Evolutionary conservation across 768 basidiomycete species (phyloP), one percentile per base, ranked within the genome.

Genomic region (Mycena galericulata): DNA sequence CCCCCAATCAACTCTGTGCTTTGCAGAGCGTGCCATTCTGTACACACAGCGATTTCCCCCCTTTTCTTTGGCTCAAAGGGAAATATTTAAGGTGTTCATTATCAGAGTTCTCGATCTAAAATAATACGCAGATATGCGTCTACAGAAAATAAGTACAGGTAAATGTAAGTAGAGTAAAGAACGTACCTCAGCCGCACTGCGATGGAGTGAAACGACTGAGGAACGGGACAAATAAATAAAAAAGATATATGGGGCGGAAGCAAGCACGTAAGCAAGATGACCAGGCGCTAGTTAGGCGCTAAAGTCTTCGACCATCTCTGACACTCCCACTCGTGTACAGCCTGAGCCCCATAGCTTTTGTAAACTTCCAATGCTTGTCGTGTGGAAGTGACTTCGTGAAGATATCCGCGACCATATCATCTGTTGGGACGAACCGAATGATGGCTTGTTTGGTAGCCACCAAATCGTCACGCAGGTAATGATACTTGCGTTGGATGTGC

Each of bases 401-500:
- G 41, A 43, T 43, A 34, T 53, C 30, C 2, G 51, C 51, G 20
- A 53, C 51, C 51, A 53, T 53, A 8, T 53, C 30, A 30, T 26
- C 46, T 6, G 41, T 43, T 7, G 41, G 41, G 20, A 43, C 41
- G 18, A 43, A 43, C 14, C 41, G 41, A 43, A 43, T n/a, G 41
- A 43, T 18, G 17, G 41, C 41, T 17, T n/a, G 41, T 17, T 43
- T 43, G 17, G 41, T 43, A 43, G 41, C 41, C 8, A 43, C 56
- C 9, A 57, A 17, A 26, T 30, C 40, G 10, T 57, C 56, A 4
- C 27, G 56, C 9, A 57, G 14, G 20, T 43, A 57, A 30, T 57
- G 56, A 18, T 60, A 60, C 22, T 60, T 60, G 5, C 46, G 45
- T 15, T 60, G 58, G 18, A 60, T 60, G 14, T 60, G 58, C 17